Conservation (phyloP, 202 grass and related monocot genomes). For the Carex sylvatica region DNA sequence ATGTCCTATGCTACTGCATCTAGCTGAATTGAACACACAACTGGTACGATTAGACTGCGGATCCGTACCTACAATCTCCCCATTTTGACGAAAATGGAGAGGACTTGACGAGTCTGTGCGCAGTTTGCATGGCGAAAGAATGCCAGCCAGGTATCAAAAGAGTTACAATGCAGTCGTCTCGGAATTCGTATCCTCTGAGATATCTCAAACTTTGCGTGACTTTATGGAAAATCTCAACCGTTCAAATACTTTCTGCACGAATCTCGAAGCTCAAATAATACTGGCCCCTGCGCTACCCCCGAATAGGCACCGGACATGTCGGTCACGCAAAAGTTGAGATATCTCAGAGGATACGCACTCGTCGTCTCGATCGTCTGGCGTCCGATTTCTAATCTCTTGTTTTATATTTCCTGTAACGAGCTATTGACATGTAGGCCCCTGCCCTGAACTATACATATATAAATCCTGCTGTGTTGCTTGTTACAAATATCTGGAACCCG, state of each 20-base stretch:
- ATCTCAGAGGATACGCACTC: too few relatives aligned
- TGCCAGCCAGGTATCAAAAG: background rate
- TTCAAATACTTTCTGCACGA: too few relatives aligned
- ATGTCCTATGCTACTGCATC: background rate
- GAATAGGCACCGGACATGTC: too few relatives aligned
- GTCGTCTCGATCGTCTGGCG: too few relatives aligned
- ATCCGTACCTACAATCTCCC: background rate
- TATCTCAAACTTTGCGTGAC: too few relatives aligned
- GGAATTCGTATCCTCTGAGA: too few relatives aligned
- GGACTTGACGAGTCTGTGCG: background rate
- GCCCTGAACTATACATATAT: too few relatives aligned
- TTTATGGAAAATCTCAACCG: too few relatives aligned
- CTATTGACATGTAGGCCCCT: background rate
- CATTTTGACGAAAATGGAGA: background rate
- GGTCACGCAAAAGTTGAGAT: too few relatives aligned
- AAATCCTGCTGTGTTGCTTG: background rate
- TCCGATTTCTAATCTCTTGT: background rate
- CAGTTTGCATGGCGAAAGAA: slow-evolving; percentile 1
- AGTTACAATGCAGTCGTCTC: background rate
- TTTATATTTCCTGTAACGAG: background rate
- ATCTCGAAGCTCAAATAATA: too few relatives aligned
- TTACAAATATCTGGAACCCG: background rate
- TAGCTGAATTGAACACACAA: background rate
- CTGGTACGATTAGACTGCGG: background rate
- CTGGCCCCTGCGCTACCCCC: too few relatives aligned